Evolutionary conservation across 495 filamentous ascomycete genomes (phyloP).

Genomic region (Oleoguttula mirabilis): DNA sequence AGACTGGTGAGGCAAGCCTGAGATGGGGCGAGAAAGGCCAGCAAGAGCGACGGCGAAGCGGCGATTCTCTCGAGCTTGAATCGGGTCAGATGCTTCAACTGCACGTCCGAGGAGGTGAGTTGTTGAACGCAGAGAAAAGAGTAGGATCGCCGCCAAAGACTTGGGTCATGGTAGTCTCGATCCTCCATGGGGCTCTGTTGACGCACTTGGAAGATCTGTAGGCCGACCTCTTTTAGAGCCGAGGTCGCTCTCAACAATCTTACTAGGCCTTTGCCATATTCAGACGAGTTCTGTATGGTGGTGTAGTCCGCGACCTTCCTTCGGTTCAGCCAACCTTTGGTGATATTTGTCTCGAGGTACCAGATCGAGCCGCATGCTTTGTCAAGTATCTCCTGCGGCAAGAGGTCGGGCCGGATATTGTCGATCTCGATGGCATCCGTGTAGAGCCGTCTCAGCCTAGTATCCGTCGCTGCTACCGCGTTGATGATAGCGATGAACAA

Average conservation of each 20-base stretch:
- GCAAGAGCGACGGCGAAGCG: conserved; percentile 2
- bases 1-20: conserved; percentile 2
- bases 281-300: background rate
- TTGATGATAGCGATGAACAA: conserved; percentile 11
- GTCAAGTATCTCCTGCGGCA: conserved; percentile 2
- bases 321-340: conserved; percentile 4
- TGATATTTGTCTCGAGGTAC: conserved; percentile 17
- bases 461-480: conserved; percentile 2
- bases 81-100: conserved; percentile 3
- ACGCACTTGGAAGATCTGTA: conserved; percentile 12
- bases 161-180: background rate
- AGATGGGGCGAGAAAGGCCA: conserved; percentile 3
- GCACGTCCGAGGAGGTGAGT: background rate
- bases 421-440: conserved; percentile 18
- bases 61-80: conserved; percentile 14
- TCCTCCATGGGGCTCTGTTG: background rate
- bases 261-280: conserved; percentile 6
- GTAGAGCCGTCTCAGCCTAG: conserved; percentile 13
- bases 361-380: conserved; percentile 4
- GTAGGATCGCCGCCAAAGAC: conserved; percentile 4
- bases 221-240: conserved; percentile 9
- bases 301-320: background rate
- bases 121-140: conserved; percentile 3
- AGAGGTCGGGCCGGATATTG: background rate
- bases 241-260: conserved; percentile 7